Conservation (phyloP, 768 basidiomycete species). For the Trametes sanguinea region DNA sequence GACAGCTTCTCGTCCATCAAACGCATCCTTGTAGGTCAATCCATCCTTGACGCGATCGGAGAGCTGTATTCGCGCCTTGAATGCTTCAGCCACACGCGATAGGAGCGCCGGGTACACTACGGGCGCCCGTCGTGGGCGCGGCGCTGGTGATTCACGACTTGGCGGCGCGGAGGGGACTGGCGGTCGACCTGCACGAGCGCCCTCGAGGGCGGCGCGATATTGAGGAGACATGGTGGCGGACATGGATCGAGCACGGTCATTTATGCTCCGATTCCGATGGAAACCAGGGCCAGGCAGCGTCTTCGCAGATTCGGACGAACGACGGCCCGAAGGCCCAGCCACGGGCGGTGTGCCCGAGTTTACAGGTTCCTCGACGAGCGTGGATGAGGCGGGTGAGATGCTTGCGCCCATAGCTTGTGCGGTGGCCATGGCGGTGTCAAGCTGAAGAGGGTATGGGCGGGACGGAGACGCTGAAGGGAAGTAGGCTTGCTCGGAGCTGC, state of each 20-base stretch:
- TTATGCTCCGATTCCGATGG: conserved; percentile 59
- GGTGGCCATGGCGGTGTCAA: conserved; percentile 49
- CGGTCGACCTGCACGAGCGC: conserved; percentile 32
- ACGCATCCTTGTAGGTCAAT: conserved; percentile 92
- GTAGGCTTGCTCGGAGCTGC: conserved; percentile 32
- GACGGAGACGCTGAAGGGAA: conserved; percentile 41
- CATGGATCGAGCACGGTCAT: conserved; percentile 79
- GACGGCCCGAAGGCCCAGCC: conserved; percentile 35
- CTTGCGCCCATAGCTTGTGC: conserved; percentile 17
- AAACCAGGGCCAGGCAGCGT: conserved; percentile 56
- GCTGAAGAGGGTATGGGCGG: conserved; percentile 55
- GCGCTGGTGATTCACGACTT: conserved; percentile 38
- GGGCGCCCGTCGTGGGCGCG: conserved; percentile 55
- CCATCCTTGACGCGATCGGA: conserved; percentile 90
- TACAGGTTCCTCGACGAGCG: conserved; percentile 40
- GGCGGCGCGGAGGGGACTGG: conserved; percentile 27
- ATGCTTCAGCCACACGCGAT: conserved; percentile 92
- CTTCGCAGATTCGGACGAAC: conserved; percentile 71
- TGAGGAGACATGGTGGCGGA: conserved; percentile 57
- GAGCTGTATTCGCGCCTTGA: conserved; percentile 77
- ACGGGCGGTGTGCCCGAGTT: conserved; percentile 15
- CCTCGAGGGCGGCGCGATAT: conserved; percentile 47
- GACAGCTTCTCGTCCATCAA: conserved; percentile 96
- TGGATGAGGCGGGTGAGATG: conserved; percentile 41
- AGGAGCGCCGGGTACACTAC: conserved; percentile 94